Conservation (phyloP, 768 basidiomycete species). For the Panaeolus cyanescens region DNA sequence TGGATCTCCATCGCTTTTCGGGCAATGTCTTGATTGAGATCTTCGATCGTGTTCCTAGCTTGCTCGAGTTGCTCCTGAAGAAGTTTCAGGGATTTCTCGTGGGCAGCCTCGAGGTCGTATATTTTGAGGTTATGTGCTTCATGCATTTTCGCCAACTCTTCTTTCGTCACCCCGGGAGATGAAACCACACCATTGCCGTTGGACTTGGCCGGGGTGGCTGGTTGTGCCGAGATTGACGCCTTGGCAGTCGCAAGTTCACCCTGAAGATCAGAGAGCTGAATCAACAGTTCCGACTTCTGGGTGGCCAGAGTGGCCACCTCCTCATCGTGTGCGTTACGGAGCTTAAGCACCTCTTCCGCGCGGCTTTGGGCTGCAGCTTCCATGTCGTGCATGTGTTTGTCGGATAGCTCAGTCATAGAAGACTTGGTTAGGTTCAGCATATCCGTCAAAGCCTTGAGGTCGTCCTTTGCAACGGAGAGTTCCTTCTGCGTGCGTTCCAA, state of each 20-base stretch:
- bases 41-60: slow-evolving; percentile 47
- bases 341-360: slow-evolving; percentile 68
- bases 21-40: slow-evolving; percentile 59
- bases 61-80: slow-evolving; percentile 60
- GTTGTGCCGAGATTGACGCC: slow-evolving; percentile 55
- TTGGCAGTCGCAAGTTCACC: slow-evolving; percentile 71
- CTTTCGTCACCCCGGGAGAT: slow-evolving; percentile 62
- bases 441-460: slow-evolving; percentile 64
- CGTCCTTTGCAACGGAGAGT: slow-evolving; percentile 65
- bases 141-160: slow-evolving; percentile 76
- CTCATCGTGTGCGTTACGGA: slow-evolving; percentile 59
- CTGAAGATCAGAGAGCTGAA: slow-evolving; percentile 72
- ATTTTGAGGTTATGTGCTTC: slow-evolving; percentile 86
- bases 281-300: slow-evolving; percentile 64
- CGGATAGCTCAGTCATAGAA: slow-evolving; percentile 69
- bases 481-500: slow-evolving; percentile 58
- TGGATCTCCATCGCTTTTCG: slow-evolving; percentile 82
- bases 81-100: slow-evolving; percentile 57
- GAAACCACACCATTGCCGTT: slow-evolving; percentile 49
- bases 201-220: slow-evolving; percentile 51
- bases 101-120: slow-evolving; percentile 68
- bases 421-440: slow-evolving; percentile 69
- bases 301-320: slow-evolving; percentile 56
- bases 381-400: slow-evolving; percentile 70
- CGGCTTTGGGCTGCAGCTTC: slow-evolving; percentile 72